phyloP scores from a whole-genome alignment of 2,329 filamentous ascomycete genomes.

The Aspergillus hiratsukae region DNA sequence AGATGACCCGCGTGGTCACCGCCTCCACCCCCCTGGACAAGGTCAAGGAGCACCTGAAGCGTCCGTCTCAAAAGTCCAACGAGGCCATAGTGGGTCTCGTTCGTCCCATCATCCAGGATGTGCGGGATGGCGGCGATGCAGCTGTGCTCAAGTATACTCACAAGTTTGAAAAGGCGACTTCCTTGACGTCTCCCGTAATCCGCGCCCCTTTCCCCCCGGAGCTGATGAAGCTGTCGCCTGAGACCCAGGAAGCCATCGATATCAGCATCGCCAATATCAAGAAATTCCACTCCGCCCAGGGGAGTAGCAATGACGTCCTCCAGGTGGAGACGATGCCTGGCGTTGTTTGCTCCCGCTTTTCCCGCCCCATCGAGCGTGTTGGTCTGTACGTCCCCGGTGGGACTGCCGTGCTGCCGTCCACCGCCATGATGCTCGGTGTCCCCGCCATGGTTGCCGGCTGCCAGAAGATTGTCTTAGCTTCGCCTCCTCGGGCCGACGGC shows the following conservation, averaged over 20 bases:
- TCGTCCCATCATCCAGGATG: conserved; percentile 83
- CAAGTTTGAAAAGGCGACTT: conserved; percentile 96
- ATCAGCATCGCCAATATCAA: conserved; percentile 89
- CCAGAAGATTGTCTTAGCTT: conserved; percentile 89
- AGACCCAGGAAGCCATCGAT: conserved; percentile 91
- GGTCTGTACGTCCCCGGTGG: conserved; percentile 94
- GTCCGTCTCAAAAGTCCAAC: conserved; percentile 91
- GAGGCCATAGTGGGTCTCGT: conserved; percentile 90
- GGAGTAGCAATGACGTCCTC: conserved; percentile 69
- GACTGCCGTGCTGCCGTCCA: conserved; percentile 94
- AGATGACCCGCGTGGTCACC: conserved; percentile 76
- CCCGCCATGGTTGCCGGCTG: conserved; percentile 97
- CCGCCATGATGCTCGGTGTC: conserved; percentile 95
- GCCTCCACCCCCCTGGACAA: conserved; percentile 59
- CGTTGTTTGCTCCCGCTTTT: conserved; percentile 89
- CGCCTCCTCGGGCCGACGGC: conserved; percentile 83
- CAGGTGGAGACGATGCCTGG: conserved; percentile 96
- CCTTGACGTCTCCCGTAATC: conserved; percentile 81
- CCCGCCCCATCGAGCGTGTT: conserved; percentile 88
- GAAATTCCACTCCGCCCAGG: conserved; percentile 89
- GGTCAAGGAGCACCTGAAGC: conserved; percentile 70
- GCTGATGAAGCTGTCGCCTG: conserved; percentile 77
- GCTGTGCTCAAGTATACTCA: conserved; percentile 90
- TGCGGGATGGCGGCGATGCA: conserved; percentile 77
- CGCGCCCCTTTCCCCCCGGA: conserved; percentile 80